Evolutionary conservation across 768 basidiomycete genomes (phyloP), one percentile per base, ranked within the genome.

Genomic region (Galerina sulciceps): DNA sequence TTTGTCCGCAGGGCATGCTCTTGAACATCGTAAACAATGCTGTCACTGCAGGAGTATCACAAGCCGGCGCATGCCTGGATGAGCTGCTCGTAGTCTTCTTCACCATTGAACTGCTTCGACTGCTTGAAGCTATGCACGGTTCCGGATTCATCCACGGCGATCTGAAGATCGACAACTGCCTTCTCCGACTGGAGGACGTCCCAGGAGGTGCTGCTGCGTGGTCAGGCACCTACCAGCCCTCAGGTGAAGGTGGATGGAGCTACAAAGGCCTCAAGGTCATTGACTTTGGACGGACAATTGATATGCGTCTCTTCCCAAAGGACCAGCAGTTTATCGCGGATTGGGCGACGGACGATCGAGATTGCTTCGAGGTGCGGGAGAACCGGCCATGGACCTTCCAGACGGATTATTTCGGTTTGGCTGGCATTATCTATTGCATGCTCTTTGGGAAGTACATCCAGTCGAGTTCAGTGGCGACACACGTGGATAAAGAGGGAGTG

Each of bases 151-250:
- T 99, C 65, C 97, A 99, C 67, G 96, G 97, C 34, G 97, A 99
- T 75, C 83, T 99, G 62, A 99, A 99, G 79, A 97, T 99, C 72
- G 97, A 99, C 76, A 99, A 99, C 75, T 97, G 96, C 71, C 83
- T 99, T n/a, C 79, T 99, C 9, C 87, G 97, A 4, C 81, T 99
- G 44, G 90, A 94, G 62, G 90, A 93, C 51, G 87, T 91, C 4
- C 88, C 89, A 1, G 88, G 87, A 3, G 87, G 87, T 1, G 73
- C 82, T 0, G 79, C 87, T 0, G 80, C 85, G 1, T 94, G 96
- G 89, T 83, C 86, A 1, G 75, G 83, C 49, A 73, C 79, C n/a
- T 99, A 98, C 76, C 85, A 89, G 57, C 85, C 89, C 1, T 75
- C 79, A 0, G 96, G 96, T 15, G 85, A 84, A 14, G 84, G 85